Evolutionary conservation across 345 rosid genomes (phyloP).

Genomic region (Hypericum androsaemum): DNA sequence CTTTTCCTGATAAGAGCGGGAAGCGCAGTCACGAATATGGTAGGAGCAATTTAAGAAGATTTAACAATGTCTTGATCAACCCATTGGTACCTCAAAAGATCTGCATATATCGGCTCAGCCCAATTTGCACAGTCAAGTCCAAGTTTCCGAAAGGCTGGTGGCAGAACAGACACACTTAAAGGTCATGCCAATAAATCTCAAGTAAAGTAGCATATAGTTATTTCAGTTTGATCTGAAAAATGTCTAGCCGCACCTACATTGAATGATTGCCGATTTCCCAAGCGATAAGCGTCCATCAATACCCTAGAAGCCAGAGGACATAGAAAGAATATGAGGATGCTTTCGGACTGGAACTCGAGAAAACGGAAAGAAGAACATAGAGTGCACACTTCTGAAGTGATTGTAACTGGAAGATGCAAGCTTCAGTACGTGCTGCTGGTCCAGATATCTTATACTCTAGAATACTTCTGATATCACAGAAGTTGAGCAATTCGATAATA

Average conservation of each 20-base stretch:
- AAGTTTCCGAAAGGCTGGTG: conserved; percentile 78
- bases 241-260: conserved; percentile 48
- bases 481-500: no score
- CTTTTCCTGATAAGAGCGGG: conserved; percentile 47
- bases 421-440: no score
- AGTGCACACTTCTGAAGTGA: no score
- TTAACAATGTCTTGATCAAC: neutral
- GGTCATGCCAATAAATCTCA: neutral
- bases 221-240: no score
- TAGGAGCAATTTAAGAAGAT: neutral
- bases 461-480: no score
- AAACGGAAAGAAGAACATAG: no score
- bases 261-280: conserved; percentile 75
- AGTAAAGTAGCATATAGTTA: conserved; percentile 3
- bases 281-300: conserved; percentile 70
- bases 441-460: no score
- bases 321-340: no score
- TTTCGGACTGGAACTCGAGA: no score
- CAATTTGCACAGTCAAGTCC: conserved; percentile 97
- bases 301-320: conserved; percentile 35
- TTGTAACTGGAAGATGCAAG: no score
- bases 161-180: neutral
- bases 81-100: conserved; percentile 45
- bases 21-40: conserved; percentile 1
- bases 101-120: conserved; percentile 73